Evolutionary conservation across 192 early-diverging fungal species (phyloP), one percentile per base, ranked within the genome.

Genomic region (Backusella tarrabulga): DNA sequence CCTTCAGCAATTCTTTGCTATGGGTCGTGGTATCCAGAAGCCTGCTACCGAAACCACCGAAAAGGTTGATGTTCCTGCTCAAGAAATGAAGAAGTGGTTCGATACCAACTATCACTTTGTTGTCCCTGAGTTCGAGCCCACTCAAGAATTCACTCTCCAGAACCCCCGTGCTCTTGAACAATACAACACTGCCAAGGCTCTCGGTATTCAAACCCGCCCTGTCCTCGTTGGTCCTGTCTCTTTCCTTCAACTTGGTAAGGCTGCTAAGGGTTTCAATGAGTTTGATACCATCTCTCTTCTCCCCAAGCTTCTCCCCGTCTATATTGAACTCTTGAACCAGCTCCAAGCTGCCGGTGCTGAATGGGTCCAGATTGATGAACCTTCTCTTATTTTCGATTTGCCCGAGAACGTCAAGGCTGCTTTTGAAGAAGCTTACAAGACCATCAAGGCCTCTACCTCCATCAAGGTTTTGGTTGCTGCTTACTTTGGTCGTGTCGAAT

Each of bases 71-170:
- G 93, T 99, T 35, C 93, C 93, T 71, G 95, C 97, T 71, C 92
- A 96, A 82, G 96, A 98, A 86, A 99, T 99, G 97, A 97, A 97
- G 90, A 99, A 99, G 87, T 99, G 95, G 96, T 99, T 98, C 83
- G 96, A 98, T 84, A 97, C 97, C 78, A 99, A 99, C 93, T 99
- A 88, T 76, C 85, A 86, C 68, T 89, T 82, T 74, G 95, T 96
- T 76, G 96, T 97, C 34, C 95, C 96, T 41, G 94, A 96, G 85
- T 91, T 99, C 73, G 87, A 90, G 66, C 85, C 90, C 71, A 80
- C 87, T 82, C 93, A 95, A 77, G 79, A 85, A 46, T 97, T 99
- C 83, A 81, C 80, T 21, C 87, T 98, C 72, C 76, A 83, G 46
- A 84, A 87, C 72, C 73, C 83, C 78, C 94, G 95, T 87, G 88